A percentile compares a stretch with the other conserved stretches of the same genome.
phyloP scores from a whole-genome alignment of 1,284 basidiomycete genomes.

The Cerioporus squamosus region DNA sequence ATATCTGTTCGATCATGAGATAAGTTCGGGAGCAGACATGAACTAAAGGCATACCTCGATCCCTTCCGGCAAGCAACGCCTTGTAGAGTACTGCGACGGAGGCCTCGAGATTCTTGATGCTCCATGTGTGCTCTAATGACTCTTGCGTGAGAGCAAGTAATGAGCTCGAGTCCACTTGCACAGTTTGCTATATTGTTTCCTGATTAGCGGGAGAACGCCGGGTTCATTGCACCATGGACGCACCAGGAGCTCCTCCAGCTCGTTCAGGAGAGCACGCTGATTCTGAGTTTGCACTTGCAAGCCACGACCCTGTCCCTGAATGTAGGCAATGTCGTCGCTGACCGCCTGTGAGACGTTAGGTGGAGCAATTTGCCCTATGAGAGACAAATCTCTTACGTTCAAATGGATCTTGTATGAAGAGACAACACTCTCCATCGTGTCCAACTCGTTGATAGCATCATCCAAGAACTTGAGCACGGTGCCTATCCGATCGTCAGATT shows the following conservation, averaged over 20 bases:
- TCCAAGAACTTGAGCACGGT: constrained; percentile 91
- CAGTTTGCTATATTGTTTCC: constrained; percentile 73
- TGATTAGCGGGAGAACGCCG: not conserved
- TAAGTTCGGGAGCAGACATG: not conserved
- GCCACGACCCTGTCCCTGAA: constrained; percentile 96
- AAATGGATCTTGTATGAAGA: constrained; percentile 94
- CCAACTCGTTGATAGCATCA: constrained; percentile 83
- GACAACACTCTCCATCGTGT: constrained; percentile 85
- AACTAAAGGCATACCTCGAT: constrained; percentile 62
- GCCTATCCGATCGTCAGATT: constrained; percentile 87
- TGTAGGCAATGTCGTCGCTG: constrained; percentile 92
- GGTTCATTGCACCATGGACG: constrained; percentile 25
- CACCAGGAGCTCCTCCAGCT: constrained; percentile 86
- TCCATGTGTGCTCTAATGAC: constrained; percentile 77
- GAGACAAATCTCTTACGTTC: constrained; percentile 70
- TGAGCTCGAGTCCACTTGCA: constrained; percentile 84
- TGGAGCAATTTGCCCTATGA: not conserved
- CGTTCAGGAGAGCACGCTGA: constrained; percentile 81
- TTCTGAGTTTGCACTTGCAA: constrained; percentile 98
- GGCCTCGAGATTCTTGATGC: constrained; percentile 81
- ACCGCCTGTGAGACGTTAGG: constrained; percentile 67
- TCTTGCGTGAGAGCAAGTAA: constrained; percentile 84
- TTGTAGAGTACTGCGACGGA: constrained; percentile 94
- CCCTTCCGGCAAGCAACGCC: constrained; percentile 89
- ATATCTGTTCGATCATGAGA: constrained; percentile 61